Evolutionary conservation across 345 rosid genomes (phyloP), one percentile per base, ranked within the genome.

Genomic region (Rhodamnia argentea): DNA sequence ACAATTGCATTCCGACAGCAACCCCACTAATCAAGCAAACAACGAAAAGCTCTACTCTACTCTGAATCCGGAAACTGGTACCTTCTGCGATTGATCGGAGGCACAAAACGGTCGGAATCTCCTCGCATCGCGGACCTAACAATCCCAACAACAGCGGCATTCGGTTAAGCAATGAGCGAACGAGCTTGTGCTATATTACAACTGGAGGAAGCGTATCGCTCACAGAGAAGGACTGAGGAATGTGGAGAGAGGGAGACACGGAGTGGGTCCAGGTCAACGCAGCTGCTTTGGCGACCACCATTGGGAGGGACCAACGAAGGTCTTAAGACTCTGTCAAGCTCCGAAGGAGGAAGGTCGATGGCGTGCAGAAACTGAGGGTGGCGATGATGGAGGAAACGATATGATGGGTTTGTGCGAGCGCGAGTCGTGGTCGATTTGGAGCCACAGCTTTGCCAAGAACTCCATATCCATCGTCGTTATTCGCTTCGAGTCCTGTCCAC

Each of bases 221-320:
- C 78, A 47, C 64, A 78, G 54, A 57, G 70, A 26, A 16, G 26
- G 64, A 58, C 18, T 14, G 78, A 52, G 87, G 37, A 58, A 89
- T 83, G 82, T 74, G 86, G 62, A 90, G 88, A 50, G 91, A 85
- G 82, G 93, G 88, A 87, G 96, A 90, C 81, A 92, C 42, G 81
- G 94, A 90, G 78, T 87, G 90, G n/a, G 90, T 88, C 94, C 93
- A 90, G 57, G 96, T 92, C 57, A 94, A 90, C 83, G 94, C 91
- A 88, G 88, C 85, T 51, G 91, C 86, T 87, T 89, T 85, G 92
- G 91, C 58, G 82, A 87, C 82, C 53, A 85, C 88, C 88, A 92
- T 93, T 93, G 92, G 78, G 78, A 70, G 47, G 78, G 78, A 70
- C 47, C 78, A 2, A 70, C 78, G 78, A 40, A 37, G 78, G 78